Base-by-base conservation (phyloP, 2,329 filamentous ascomycete species). In the Hymenoscyphus linearis region DNA sequence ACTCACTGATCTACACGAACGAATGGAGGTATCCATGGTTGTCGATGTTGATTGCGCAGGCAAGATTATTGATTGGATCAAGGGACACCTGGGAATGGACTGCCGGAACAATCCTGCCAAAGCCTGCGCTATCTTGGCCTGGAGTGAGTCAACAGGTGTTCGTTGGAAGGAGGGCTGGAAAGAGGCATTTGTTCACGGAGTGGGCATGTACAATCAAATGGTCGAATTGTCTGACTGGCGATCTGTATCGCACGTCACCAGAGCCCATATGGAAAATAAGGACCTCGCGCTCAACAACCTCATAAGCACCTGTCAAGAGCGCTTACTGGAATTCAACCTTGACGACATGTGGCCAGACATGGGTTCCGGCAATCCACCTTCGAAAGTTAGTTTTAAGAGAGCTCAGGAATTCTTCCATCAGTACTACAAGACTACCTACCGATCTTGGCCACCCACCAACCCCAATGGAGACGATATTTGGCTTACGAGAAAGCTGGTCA, bases 141-240 rank as follows among this genome's bases (percentile, higher is more conserved):
- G 86, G 84, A 81, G 84, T 2, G 88, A 90, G 66, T 78, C 77
- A n/a, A 77, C 80, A 2, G 79, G 77, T 18, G 82, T 89, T 12
- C 65, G 64, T 13, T 88, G 86, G 85, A 80, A 84, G 52, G 83
- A 86, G 64, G 85, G 86, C 1, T 91, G 86, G 79, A 78, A 82
- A 16, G 87, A 90, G 70, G 80, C 81, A 27, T 91, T 88, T 67
- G 76, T 85, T 6, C 87, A 91, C 69, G 83, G 84, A 65, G 82
- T 82, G 2, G 88, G 88, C 27, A 84, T 89, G 80, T 85, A 81
- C 69, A 76, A 74, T 34, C 65, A 65, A 26, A 72, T 85, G n/a
- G 81, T 85, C 63, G 66, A 67, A 3, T 79, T 77, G 25, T 74
- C 79, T 12, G 86, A 88, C 66, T 89, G 82, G 71, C 79, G 78